Evolutionary conservation across 2,329 filamentous ascomycete genomes (phyloP), one percentile per base, ranked within the genome.

Genomic region (Dactylellina sp.): DNA sequence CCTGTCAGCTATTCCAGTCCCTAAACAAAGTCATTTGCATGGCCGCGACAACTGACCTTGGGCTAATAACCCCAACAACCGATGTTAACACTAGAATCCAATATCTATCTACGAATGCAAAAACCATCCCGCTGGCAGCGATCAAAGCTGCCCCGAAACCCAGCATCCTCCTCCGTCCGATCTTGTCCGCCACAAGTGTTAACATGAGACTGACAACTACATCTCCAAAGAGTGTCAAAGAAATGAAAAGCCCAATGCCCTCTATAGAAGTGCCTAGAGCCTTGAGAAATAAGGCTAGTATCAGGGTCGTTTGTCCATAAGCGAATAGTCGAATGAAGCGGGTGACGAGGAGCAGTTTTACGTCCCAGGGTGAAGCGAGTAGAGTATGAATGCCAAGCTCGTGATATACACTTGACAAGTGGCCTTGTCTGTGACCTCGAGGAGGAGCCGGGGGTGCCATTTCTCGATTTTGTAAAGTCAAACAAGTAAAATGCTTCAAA

Each of bases 171-270:
- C 84, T 83, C 24, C 87, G 83, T 2, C 88, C 88, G 56, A 88
- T 77, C 0, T 81, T 81, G 80, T 89, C 88, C 24, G 88, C 86
- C 72, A 88, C 82, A 4, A 87, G 77, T 0, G 87, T 88, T 50
- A 89, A 82, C 20, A 86, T 39, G 66, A 89, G 84, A 77, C 87
- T 88, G 74, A 89, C 85, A 44, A 82, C 78, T 2, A 86, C 83
- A 79, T 89, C 88, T 24, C 88, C 88, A 12, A 83, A 81, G 14
- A 89, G 80, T 0, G 88, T 90, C 75, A 89, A 79, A 0, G 87
- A 89, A 87, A 89, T 89, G 80, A 89, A 89, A 0, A 89, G 80
- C 1, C 88, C 88, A 71, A 87, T 86, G 32, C 81, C 81, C 0
- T 83, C 81, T 68, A 87, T 83, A 0, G 85, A 83, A 44, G 85